Conservation (phyloP, 352 stramenopile genomes). For the Bremia lactucae region DNA sequence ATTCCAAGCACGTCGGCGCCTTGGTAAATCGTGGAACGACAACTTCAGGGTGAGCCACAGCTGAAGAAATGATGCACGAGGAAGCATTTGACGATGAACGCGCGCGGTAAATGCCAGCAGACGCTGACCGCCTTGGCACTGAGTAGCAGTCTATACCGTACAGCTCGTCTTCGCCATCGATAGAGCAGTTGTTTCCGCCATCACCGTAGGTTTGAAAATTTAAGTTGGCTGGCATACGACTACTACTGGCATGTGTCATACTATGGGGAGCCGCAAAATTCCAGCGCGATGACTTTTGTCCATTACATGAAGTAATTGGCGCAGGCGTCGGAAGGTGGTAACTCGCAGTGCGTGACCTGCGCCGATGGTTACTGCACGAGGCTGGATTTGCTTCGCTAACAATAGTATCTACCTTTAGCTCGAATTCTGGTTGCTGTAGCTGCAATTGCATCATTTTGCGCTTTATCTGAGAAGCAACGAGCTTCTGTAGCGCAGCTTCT, state of each 20-base stretch:
- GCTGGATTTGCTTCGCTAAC: slow-evolving; percentile 14
- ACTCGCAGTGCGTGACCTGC: slow-evolving; percentile 12
- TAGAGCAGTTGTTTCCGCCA: slow-evolving; percentile 20
- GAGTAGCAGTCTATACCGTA: slow-evolving; percentile 12
- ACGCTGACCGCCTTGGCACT: slow-evolving; percentile 25
- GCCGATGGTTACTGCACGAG: slow-evolving; percentile 12
- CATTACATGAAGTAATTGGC: slow-evolving; percentile 18
- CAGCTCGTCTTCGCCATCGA: slow-evolving; percentile 17
- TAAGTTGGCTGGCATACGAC: slow-evolving; percentile 15
- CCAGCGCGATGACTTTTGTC: slow-evolving; percentile 12
- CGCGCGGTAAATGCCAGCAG: slow-evolving; percentile 22
- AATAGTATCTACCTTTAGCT: slow-evolving; percentile 26
- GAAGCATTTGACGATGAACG: slow-evolving; percentile 26
- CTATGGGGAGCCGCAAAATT: slow-evolving; percentile 15
- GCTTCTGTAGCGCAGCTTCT: slow-evolving; percentile 56
- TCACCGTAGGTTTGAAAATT: slow-evolving; percentile 11
- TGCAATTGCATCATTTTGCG: slow-evolving; percentile 46
- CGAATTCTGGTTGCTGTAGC: slow-evolving; percentile 30
- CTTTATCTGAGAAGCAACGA: slow-evolving; percentile 54
- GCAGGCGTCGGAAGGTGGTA: slow-evolving; percentile 7
- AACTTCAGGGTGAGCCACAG: slow-evolving; percentile 16
- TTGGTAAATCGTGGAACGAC: slow-evolving; percentile 63
- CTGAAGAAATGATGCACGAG: slow-evolving; percentile 16
- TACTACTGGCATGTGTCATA: slow-evolving; percentile 12
- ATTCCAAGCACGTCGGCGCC: slow-evolving; percentile 50